Evolutionary conservation across 306 rosid species (phyloP).

Genomic region (Ormosia emarginata): DNA sequence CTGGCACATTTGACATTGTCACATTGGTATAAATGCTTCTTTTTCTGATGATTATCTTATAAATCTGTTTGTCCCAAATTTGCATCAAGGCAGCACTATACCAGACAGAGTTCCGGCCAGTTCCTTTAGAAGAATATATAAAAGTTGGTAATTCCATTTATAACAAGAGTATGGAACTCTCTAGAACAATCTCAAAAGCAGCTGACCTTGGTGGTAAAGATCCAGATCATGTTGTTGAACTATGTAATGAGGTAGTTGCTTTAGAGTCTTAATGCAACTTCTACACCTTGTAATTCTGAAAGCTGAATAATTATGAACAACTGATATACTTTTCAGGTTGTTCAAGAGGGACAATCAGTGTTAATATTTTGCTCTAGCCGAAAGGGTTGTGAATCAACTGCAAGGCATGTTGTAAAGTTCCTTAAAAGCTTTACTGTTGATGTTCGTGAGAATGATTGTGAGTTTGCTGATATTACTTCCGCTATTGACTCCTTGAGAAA

Average conservation of each 20-base stretch:
- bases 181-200: conserved; percentile 65
- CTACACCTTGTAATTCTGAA: conserved; percentile 13
- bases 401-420: conserved; percentile 77
- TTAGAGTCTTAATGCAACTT: conserved; percentile 15
- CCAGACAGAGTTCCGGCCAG: conserved; percentile 94
- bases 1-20: conserved; percentile 7
- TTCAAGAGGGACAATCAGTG: conserved; percentile 93
- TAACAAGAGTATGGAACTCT: conserved; percentile 74
- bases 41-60: conserved; percentile 6
- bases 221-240: conserved; percentile 96
- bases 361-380: conserved; percentile 94
- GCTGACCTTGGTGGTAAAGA: conserved; percentile 88
- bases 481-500: conserved; percentile 75
- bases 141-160: conserved; percentile 85
- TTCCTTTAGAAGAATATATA: conserved; percentile 91
- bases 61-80: conserved; percentile 30
- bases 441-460: conserved; percentile 46
- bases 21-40: not conserved
- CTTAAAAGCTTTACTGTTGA: conserved; percentile 55
- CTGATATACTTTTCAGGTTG: conserved; percentile 60
- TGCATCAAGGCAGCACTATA: conserved; percentile 86
- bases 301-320: conserved; percentile 13
- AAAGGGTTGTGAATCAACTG: conserved; percentile 98
- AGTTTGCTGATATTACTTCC: conserved; percentile 57
- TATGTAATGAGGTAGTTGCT: conserved; percentile 83